These are phyloP conservation scores for Rhodomyrtus tomentosa DNA, from an alignment of 345 rosid genomes.

Conservation along the genomic window DNA sequence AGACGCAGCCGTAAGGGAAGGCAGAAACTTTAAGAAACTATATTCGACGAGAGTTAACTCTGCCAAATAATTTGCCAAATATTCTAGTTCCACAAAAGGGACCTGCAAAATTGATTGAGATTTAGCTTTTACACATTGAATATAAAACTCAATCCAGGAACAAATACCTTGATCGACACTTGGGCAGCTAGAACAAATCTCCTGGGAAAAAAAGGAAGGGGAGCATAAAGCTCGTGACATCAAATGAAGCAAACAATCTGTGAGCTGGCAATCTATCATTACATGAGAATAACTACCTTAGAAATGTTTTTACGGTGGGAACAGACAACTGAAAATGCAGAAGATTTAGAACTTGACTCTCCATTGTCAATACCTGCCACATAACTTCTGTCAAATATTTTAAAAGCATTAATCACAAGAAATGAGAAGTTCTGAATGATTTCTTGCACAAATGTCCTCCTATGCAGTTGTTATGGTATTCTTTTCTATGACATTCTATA, in stretches of 20 bases:
- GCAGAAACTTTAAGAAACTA: constrained; percentile 58
- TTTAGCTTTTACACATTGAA: not conserved
- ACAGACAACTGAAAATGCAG: constrained; percentile 63
- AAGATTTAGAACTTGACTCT: constrained; percentile 54
- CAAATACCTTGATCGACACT: constrained; percentile 49
- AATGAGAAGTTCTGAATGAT: not conserved
- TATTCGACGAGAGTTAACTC: constrained; percentile 78
- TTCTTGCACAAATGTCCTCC: not conserved
- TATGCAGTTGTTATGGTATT: not conserved
- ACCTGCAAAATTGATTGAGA: constrained; percentile 19
- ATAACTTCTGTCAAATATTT: constrained; percentile 13
- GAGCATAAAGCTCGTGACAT: not conserved
- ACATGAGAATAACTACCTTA: constrained; percentile 38
- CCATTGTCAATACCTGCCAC: constrained; percentile 80
- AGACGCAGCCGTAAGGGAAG: constrained; percentile 81
- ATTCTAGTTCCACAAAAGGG: constrained; percentile 56
- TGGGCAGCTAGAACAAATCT: constrained; percentile 84
- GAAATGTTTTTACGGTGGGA: constrained; percentile 82
- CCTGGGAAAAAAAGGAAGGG: constrained; percentile 30
- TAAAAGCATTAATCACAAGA: not conserved
- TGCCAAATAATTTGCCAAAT: constrained; percentile 74
- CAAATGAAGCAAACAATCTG: not conserved
- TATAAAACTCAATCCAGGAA: not conserved
- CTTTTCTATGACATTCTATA: not conserved
- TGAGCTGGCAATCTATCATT: not conserved